Evolutionary conservation across 495 filamentous ascomycete genomes (phyloP).

Genomic region (Cryomyces antarcticus): DNA sequence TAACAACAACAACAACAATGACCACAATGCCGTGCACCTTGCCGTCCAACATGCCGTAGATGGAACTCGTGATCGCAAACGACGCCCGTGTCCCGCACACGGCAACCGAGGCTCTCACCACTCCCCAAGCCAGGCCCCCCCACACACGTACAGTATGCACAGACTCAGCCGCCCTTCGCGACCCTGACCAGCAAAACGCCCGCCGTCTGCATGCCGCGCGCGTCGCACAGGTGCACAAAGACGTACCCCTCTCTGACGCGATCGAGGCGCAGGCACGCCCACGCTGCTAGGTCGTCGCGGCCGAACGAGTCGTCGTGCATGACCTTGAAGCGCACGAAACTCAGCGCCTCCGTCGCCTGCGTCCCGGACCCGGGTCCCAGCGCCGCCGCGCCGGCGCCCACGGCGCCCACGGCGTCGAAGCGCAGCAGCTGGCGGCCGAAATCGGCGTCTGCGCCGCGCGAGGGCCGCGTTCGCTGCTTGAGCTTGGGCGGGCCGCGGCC

Average conservation of each 20-base stretch:
- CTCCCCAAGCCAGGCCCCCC: too few relatives aligned
- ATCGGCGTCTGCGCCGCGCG: conserved; percentile 44
- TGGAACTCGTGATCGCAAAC: too few relatives aligned
- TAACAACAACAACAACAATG: too few relatives aligned
- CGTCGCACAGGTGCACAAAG: conserved; percentile 52
- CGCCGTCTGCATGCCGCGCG: conserved; percentile 34
- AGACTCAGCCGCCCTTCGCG: conserved; percentile 20
- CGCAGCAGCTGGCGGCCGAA: conserved; percentile 41
- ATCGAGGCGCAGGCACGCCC: conserved; percentile 75
- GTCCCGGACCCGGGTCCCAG: too few relatives aligned
- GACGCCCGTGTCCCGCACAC: too few relatives aligned
- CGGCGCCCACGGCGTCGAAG: conserved; percentile 30
- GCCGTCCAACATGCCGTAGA: too few relatives aligned
- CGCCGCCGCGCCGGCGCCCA: too few relatives aligned
- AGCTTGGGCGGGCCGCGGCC: conserved; percentile 36
- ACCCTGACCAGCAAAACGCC: conserved; percentile 54
- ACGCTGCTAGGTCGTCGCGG: conserved; percentile 57
- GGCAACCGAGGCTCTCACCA: too few relatives aligned
- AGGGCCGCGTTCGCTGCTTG: conserved; percentile 45
- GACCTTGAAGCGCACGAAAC: conserved; percentile 70
- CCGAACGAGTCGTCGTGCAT: conserved; percentile 54
- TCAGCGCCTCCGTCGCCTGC: conserved; percentile 54
- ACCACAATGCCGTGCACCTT: too few relatives aligned
- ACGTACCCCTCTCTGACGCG: conserved; percentile 53
- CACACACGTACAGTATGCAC: too few relatives aligned